phyloP scores from a whole-genome alignment of 1,284 basidiomycete genomes.

The Rugosomyces carneus region DNA sequence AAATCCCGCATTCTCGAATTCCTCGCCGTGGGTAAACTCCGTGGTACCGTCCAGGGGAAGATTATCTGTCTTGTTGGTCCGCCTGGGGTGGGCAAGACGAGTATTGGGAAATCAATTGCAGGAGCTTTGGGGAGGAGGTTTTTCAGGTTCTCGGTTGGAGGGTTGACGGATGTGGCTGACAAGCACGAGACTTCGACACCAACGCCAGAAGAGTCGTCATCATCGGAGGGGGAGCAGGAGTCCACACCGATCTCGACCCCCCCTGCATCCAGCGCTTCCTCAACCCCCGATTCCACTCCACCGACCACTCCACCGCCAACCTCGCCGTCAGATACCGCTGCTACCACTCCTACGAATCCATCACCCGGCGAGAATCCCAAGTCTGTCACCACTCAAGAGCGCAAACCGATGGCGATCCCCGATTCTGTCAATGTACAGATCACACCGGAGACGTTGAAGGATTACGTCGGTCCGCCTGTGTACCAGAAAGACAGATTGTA shows the following conservation, averaged over 20 bases:
- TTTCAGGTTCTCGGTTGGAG: slow-evolving; percentile 96
- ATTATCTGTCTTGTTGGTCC: slow-evolving; percentile 97
- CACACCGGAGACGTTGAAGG: slow-evolving; percentile 83
- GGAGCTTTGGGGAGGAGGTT: slow-evolving; percentile 83
- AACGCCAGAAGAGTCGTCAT: slow-evolving; percentile 7
- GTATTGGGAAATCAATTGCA: slow-evolving; percentile 92
- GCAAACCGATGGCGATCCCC: slow-evolving; percentile 82
- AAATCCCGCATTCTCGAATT: slow-evolving; percentile 98
- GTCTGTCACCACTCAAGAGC: slow-evolving; percentile 65
- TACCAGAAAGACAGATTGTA: slow-evolving; percentile 97
- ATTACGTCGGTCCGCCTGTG: slow-evolving; percentile 94
- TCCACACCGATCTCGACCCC: not conserved
- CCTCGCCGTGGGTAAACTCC: slow-evolving; percentile 93
- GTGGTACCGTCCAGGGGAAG: slow-evolving; percentile 94
- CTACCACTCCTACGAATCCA: no score
- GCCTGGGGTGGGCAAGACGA: slow-evolving; percentile 95
- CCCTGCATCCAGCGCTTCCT: slow-evolving; percentile 10
- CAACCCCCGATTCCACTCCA: slow-evolving; percentile 4
- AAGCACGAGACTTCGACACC: slow-evolving; percentile 6
- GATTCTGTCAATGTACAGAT: slow-evolving; percentile 76
- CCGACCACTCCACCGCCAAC: slow-evolving; percentile 6
- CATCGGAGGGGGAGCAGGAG: slow-evolving; percentile 4
- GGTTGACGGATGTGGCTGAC: slow-evolving; percentile 78
- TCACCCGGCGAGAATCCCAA: slow-evolving; percentile 22
- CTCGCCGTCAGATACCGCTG: slow-evolving; percentile 15